Percentiles rank a stretch among this genome's conserved stretches.
Evolutionary conservation across 1,284 basidiomycete species (phyloP).

Genomic region (Chalciporus sp.): DNA sequence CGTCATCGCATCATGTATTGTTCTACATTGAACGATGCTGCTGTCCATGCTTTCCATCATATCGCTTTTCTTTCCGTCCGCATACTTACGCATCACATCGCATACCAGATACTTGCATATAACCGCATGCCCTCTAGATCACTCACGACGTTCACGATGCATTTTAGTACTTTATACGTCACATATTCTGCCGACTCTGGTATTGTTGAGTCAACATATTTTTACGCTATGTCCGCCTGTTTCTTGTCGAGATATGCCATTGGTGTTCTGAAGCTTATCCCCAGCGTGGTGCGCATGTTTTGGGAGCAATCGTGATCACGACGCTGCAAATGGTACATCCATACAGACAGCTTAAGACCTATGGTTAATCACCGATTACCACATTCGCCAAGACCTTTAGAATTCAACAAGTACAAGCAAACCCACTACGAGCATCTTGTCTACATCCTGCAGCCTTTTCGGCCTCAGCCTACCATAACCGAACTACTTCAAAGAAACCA

Average conservation of each 20-base stretch:
- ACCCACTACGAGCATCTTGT: background rate
- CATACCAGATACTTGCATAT: background rate
- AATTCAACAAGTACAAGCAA: conserved; percentile 25
- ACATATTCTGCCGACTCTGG: background rate
- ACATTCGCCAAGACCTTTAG: conserved; percentile 8
- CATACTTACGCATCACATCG: background rate
- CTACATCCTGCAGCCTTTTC: background rate
- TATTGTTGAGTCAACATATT: background rate
- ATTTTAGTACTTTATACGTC: background rate
- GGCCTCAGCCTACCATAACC: background rate
- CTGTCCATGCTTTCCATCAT: conserved; percentile 1
- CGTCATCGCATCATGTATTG: background rate
- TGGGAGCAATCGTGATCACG: too few relatives aligned
- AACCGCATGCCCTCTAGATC: background rate
- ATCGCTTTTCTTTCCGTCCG: background rate
- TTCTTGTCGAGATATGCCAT: background rate
- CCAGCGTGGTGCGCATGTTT: too few relatives aligned
- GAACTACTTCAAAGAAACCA: background rate
- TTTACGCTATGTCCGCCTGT: background rate
- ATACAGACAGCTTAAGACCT: too few relatives aligned
- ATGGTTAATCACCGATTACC: too few relatives aligned
- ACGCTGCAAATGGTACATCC: too few relatives aligned
- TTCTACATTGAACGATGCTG: conserved; percentile 4
- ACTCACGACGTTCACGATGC: conserved; percentile 3
- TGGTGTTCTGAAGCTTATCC: too few relatives aligned